Conservation (phyloP, 1,284 basidiomycete species). For the Microbotryum lychnidis-dioicae region DNA sequence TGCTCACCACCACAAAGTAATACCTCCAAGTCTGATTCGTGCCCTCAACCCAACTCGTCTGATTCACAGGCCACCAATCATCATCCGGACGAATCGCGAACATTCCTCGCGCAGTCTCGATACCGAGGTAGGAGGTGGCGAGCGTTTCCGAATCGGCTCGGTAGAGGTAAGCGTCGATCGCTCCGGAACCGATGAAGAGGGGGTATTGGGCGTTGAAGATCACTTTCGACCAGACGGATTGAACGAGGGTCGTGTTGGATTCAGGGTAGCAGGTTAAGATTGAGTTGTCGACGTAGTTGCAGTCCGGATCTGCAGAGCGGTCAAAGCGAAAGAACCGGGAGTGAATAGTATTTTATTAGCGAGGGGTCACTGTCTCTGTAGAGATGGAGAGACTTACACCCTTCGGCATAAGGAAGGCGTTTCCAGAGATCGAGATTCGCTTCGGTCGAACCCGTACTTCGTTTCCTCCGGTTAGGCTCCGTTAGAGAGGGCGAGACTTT, state of each 20-base stretch:
- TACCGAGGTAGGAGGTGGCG: conserved; percentile 36
- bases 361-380: no score
- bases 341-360: not conserved
- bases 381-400: conserved; percentile 1
- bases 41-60: conserved; percentile 46
- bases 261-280: conserved; percentile 63
- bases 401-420: conserved; percentile 16
- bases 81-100: conserved; percentile 57
- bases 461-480: no score
- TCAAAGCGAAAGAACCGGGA: not conserved
- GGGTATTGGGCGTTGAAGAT: conserved; percentile 51
- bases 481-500: no score
- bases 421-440: not conserved
- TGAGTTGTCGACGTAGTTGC: conserved; percentile 49
- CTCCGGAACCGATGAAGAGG: conserved; percentile 10
- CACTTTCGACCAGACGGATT: conserved; percentile 61
- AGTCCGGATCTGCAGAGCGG: conserved; percentile 33
- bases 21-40: conserved; percentile 54
- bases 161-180: conserved; percentile 61
- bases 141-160: conserved; percentile 53
- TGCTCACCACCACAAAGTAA: conserved; percentile 60
- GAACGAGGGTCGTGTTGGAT: conserved; percentile 48
- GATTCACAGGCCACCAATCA: conserved; percentile 57
- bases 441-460: no score
- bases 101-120: conserved; percentile 52